Base-by-base conservation (phyloP, 2,329 filamentous ascomycete genomes). In the Exophiala aquamarina region DNA sequence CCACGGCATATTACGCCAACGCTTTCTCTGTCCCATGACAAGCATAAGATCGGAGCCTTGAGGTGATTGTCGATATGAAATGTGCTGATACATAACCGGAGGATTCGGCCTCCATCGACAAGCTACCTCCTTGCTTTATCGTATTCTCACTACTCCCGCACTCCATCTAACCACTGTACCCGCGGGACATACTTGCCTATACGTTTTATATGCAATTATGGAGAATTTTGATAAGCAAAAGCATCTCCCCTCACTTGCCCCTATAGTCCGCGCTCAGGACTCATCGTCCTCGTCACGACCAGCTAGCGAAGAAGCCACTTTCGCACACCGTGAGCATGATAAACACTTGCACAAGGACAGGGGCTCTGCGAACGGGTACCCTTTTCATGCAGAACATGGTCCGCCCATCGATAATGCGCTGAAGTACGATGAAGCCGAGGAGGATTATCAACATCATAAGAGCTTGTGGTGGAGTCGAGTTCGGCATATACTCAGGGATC, bases 401-500 rank as follows among this genome's bases (percentile, higher is more conserved):
- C 50, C 53, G 11, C 59, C 56, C 15, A 59, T 63, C 42, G 60
- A 61, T 38, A 55, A 61, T 36, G 48, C 48, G 6, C 40, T 42
- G 9, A 48, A 58, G 15, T 40, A 58, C 35, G 43, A 46, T 15
- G 56, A 60, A 33, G 51, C 55, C 20, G 46, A 56, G 34, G 55
- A 59, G 31, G 59, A 61, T 33, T 62, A 63, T 31, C 54, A 63
- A 15, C 50, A 55, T 33, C 61, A 68, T 40, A 59, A 67, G 34
- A 60, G 68, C 19, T 58, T 73, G 11, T 60, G 59, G 36, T 83
- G 79, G 80, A 72, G 69, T 29, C 67, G 68, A 14, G 62, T 79
- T n/a, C 71, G 80, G 26, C 64, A 70, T 13, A 47, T 64, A 14
- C 65, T 76, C 35, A 69, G 74, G 43, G 79, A 83, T 52, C 72